phyloP scores from a whole-genome alignment of 169 alveolate species.

The Plasmodium blacklocki region DNA sequence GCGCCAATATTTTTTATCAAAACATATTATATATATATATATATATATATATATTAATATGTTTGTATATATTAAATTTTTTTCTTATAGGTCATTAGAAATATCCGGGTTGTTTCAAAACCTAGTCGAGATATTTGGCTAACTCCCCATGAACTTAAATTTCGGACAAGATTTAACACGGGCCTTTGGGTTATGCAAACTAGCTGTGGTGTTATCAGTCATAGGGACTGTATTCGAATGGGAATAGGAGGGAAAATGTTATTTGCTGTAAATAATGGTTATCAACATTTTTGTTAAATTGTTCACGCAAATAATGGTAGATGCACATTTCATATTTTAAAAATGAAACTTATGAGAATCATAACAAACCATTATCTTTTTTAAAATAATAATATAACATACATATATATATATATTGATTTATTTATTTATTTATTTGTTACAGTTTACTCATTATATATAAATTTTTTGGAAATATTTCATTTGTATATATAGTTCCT shows the following conservation, averaged over 20 bases:
- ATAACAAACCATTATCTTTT: no score
- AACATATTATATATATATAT: neutral
- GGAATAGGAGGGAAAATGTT: conserved; percentile 93
- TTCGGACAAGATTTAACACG: conserved; percentile 91
- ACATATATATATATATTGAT: no score
- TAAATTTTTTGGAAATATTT: no score
- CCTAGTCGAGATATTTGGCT: conserved; percentile 94
- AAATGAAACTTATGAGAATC: no score
- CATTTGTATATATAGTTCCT: no score
- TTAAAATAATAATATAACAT: no score
- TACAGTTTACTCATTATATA: no score
- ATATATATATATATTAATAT: conserved; percentile 3
- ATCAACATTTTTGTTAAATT: conserved; percentile 89
- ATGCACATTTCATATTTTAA: no score
- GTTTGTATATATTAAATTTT: neutral
- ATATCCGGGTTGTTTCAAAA: conserved; percentile 91
- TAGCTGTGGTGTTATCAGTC: conserved; percentile 88
- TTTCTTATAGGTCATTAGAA: conserved; percentile 85
- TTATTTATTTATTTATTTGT: no score
- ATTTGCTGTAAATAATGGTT: conserved; percentile 91
- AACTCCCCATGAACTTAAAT: conserved; percentile 91
- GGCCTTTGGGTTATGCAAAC: conserved; percentile 93
- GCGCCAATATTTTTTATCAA: neutral
- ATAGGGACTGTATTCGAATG: conserved; percentile 91
- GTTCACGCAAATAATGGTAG: neutral